Evolutionary conservation across 2,329 filamentous ascomycete genomes (phyloP), one percentile per base, ranked within the genome.

Genomic region (Fusarium begoniae): DNA sequence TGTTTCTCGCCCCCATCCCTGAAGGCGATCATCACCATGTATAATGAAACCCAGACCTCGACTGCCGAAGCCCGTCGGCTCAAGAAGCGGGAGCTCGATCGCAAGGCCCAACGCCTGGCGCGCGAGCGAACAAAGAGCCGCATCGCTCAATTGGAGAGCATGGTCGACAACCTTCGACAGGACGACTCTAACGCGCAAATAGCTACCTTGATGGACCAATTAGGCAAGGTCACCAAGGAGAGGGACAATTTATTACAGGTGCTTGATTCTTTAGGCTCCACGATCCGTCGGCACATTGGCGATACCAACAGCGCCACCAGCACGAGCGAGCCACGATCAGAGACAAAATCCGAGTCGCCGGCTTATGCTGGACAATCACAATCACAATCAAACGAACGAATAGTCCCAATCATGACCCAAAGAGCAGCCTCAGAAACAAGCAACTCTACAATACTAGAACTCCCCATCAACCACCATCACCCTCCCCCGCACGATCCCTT

Each of bases 71-170:
- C 74, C 30, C 74, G 74, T 4, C 69, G 72, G 20, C 72, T 79
- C 38, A 79, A 80, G 70, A 81, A 81, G 69, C 69, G 80, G 18
- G 80, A 81, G 53, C 77, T 81, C 18, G 80, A 81, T 55, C 79
- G 80, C 63, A 78, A 78, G 51, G 79, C 80, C 13, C 80, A 81
- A 66, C 72, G 79, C 9, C 63, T 78, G n/a, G 78, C 79, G 14
- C 78, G 80, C 20, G 80, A 81, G 56, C 73, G 80, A 15, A 81
- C 77, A 37, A 79, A 78, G 64, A 79, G 72, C 41, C 79, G 80
- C 40, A 81, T 81, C 48, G 72, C 79, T 15, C 74, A 80, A 37
- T 74, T 81, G 4, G 80, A 81, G 61, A 74, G 73, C 26, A 77
- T 77, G 66, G 78, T 81, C 41, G 75, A 79, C 18, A 73, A 74